Evolutionary conservation across 2,329 filamentous ascomycete genomes (phyloP).

Genomic region (Cladosporium sp.): DNA sequence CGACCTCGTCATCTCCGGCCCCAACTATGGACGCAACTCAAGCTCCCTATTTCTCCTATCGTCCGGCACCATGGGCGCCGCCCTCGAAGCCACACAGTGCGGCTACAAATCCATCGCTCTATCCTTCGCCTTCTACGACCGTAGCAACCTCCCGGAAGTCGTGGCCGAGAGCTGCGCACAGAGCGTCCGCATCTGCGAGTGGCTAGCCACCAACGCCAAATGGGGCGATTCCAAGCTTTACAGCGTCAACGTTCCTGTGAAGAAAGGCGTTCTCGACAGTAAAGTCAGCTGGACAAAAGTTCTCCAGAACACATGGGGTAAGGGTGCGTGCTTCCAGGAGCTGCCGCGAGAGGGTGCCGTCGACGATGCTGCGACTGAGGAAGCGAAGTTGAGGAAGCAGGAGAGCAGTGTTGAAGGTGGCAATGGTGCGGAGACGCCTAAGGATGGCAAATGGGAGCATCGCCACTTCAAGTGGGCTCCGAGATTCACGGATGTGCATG

Average conservation of each 20-base stretch:
- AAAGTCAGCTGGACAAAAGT: conserved; percentile 81
- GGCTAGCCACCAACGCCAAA: conserved; percentile 71
- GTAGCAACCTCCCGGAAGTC: conserved; percentile 76
- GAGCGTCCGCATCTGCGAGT: conserved; percentile 72
- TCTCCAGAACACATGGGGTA: conserved; percentile 85
- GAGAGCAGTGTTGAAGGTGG: conserved; percentile 42
- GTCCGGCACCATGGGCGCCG: conserved; percentile 47
- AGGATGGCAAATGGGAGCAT: conserved; percentile 58
- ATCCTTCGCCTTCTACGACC: conserved; percentile 83
- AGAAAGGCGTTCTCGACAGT: conserved; percentile 63
- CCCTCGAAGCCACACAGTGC: conserved; percentile 47
- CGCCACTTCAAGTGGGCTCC: conserved; percentile 96
- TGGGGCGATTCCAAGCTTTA: conserved; percentile 64
- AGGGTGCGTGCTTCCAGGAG: conserved; percentile 83
- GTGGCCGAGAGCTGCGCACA: conserved; percentile 74
- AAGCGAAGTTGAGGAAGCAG: conserved; percentile 67
- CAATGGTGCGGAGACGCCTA: conserved; percentile 28
- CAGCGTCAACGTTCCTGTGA: conserved; percentile 82
- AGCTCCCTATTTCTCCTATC: conserved; percentile 48
- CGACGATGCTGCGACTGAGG: conserved; percentile 59
- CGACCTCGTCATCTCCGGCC: conserved; percentile 47
- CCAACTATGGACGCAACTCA: conserved; percentile 49
- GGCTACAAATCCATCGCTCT: conserved; percentile 66
- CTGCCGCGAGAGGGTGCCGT: conserved; percentile 59
- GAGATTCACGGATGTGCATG: conserved; percentile 78